Evolutionary conservation across 2,329 filamentous ascomycete species (phyloP), one percentile per base, ranked within the genome.

Genomic region (Fusarium coffeatum): DNA sequence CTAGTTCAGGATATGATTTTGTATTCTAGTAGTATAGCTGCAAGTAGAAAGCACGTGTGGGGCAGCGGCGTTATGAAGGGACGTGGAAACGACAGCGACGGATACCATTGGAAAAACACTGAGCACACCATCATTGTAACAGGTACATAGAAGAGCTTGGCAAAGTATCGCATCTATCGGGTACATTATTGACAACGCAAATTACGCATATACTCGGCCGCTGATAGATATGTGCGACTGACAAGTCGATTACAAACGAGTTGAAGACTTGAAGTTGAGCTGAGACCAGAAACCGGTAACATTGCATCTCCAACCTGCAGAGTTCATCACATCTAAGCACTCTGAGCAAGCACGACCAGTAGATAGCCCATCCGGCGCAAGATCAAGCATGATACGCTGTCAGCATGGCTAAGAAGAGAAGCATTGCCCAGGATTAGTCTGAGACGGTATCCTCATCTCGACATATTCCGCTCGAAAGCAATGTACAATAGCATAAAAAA

Each of bases 301-400:
- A 22, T 28, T 20, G 37, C 55, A 34, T 51, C 41, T 15, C 18
- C 43, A 30, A 53, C 49, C 22, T 53, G 45, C 30, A 34, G 45
- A 16, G n/a, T 32, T 40, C 28, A 20, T 42, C 37, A 30, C 25
- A 23, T 28, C 32, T 55, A 27, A 41, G 30, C 34, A 43, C 34
- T 47, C 25, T 7, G 49, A 46, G 37, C 27, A 53, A 53, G 49
- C 22, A 42, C 37, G 25, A 12, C 62, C 62, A 70, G 34, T 67
- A 46, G 48, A 62, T 50, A 28, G 28, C 23, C 32, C 57, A 70
- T 56, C 45, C 47, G 10, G 20, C 40, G 18, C 45, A 32, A 34
- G 27, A 50, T 42, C 8, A 34, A 41, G 46, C 32, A 37, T 62
- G 59, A 71, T 68, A 71, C 51, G 68, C 25, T n/a, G 37, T 51